Evolutionary conservation across 129 eudicot species (phyloP).

Genomic region (Solidago caesia): DNA sequence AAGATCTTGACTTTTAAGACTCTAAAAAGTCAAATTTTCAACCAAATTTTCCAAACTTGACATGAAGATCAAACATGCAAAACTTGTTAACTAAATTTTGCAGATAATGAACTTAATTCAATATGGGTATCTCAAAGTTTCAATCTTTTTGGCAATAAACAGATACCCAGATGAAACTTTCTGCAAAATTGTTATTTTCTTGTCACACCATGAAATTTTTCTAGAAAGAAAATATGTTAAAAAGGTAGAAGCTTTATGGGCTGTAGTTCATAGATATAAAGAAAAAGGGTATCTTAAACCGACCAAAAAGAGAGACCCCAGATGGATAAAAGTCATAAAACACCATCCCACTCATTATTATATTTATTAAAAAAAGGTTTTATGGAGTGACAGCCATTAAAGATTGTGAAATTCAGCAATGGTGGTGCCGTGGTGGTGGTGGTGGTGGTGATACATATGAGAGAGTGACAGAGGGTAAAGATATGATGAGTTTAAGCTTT

Average conservation of each 20-base stretch:
- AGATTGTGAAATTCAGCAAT: conserved; percentile 21
- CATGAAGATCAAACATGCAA: conserved; percentile 22
- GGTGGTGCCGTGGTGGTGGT: too few relatives aligned
- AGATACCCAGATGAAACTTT: conserved; percentile 15
- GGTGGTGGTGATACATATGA: conserved; percentile 31
- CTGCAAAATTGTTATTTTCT: conserved; percentile 22
- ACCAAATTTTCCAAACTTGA: conserved; percentile 6
- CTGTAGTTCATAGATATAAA: background rate
- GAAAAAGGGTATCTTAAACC: conserved; percentile 45
- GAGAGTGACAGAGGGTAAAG: conserved; percentile 22
- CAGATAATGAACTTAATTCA: conserved; percentile 23
- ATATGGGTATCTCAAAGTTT: conserved; percentile 28
- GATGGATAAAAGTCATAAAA: conserved; percentile 40
- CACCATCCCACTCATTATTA: conserved; percentile 40
- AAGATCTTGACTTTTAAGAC: background rate
- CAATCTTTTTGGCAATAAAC: conserved; percentile 24
- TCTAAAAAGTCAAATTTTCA: conserved; percentile 1
- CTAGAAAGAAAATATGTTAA: conserved; percentile 5
- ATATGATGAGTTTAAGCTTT: conserved; percentile 30
- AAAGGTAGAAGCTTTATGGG: conserved; percentile 28
- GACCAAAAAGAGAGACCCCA: conserved; percentile 68
- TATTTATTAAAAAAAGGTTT: conserved; percentile 25
- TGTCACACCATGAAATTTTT: conserved; percentile 12
- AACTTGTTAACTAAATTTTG: conserved; percentile 14
- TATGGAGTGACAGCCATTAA: conserved; percentile 51